Evolutionary conservation across 2,329 filamentous ascomycete species (phyloP), one percentile per base, ranked within the genome.

Genomic region (Endothia cerciana): DNA sequence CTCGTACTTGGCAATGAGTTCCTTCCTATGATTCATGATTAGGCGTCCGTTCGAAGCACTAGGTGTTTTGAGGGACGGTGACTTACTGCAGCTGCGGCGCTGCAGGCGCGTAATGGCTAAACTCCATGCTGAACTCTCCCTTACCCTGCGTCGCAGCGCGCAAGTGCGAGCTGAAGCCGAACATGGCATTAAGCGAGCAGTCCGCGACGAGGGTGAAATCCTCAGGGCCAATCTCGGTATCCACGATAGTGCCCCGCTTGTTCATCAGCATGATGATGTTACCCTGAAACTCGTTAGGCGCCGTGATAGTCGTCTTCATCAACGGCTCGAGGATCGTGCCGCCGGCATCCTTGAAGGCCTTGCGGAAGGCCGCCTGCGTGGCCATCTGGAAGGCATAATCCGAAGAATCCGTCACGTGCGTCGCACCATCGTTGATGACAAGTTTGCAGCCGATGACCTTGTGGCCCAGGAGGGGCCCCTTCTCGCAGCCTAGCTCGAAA

Each of bases 121-220:
- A 99, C 81, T 99, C 95, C 95, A 99, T 98, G 74, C 87, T 91
- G 76, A 97, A 99, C 82, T 99, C 95, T 74, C 95, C 95, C 85
- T 99, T 99, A 69, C 95, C 95, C 82, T 99, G 95, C 2, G 94
- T 98, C 28, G 94, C 92, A 17, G 95, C 95, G 72, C 95, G 87
- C 71, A 99, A 81, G 79, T 97, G 92, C 51, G 90, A 92, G 74
- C 90, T 94, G 82, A 99, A 98, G 69, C 95, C 95, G 77, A 99
- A 99, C 95, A 99, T 99, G 77, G 90, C 88, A 78, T 98, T 97
- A 77, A 99, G 80, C 77, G 90, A 94, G 82, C 93, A 97, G 80
- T 98, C 95, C 33, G 93, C 94, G 64, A 90, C 88, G 66, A 98
- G 86, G 6, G 92, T 97, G 75, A 99, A 98, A 75, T 99, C 95